Evolutionary conservation across 2,329 filamentous ascomycete genomes (phyloP).

Genomic region (Aspergillus sp.): DNA sequence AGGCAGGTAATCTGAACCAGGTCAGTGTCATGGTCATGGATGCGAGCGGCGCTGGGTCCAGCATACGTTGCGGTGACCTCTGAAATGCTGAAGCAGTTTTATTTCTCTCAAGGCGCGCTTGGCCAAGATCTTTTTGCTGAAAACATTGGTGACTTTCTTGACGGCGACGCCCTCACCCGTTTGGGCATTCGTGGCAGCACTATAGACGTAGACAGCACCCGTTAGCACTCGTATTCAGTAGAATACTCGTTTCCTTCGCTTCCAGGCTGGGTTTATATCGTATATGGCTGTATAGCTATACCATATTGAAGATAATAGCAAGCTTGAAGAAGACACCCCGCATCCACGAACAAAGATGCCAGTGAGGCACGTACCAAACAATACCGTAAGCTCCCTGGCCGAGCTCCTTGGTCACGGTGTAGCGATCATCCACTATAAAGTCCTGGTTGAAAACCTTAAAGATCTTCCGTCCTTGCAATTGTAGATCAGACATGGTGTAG

Average conservation of each 20-base stretch:
- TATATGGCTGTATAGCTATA: not conserved
- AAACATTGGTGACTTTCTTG: slow-evolving; percentile 99
- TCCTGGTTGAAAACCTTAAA: slow-evolving; percentile 99
- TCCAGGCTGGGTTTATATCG: not conserved
- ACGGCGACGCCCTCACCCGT: slow-evolving; percentile 93
- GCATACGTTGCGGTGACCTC: slow-evolving; percentile 79
- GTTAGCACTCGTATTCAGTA: slow-evolving; percentile 14
- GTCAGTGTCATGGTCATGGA: slow-evolving; percentile 36
- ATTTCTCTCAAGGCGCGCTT: slow-evolving; percentile 98
- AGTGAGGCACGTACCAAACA: slow-evolving; percentile 70
- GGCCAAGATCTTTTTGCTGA: slow-evolving; percentile 99
- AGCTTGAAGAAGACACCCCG: not conserved
- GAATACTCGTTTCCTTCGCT: not conserved
- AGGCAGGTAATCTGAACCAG: slow-evolving; percentile 84
- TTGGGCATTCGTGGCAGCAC: slow-evolving; percentile 87
- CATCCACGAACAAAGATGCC: slow-evolving; percentile 2
- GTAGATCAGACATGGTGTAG: slow-evolving; percentile 57
- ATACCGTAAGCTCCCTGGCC: slow-evolving; percentile 98
- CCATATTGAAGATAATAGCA: not conserved
- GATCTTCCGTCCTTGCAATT: slow-evolving; percentile 75
- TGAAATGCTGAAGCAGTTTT: slow-evolving; percentile 97
- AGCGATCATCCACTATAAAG: slow-evolving; percentile 96
- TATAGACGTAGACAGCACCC: slow-evolving; percentile 39
- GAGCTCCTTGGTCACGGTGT: slow-evolving; percentile 97
- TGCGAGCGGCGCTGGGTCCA: slow-evolving; percentile 16